phyloP scores from a whole-genome alignment of 805 yeast species.

The Nakazawaea sp. region DNA sequence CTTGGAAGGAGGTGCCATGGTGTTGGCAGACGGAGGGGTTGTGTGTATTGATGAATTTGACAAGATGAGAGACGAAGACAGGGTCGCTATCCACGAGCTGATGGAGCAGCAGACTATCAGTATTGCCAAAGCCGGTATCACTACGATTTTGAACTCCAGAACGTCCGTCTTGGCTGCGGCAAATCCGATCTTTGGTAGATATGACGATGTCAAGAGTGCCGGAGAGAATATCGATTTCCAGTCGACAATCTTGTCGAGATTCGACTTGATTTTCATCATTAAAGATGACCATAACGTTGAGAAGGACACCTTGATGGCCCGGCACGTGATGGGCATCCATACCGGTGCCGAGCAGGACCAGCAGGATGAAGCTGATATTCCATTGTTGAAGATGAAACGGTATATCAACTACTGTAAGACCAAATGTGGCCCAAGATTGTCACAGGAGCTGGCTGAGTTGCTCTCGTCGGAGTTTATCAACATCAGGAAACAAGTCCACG shows the following conservation, averaged over 20 bases:
- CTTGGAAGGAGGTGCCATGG: slow-evolving; percentile 99
- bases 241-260: slow-evolving; percentile 92
- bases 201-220: slow-evolving; percentile 92
- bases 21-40: slow-evolving; percentile 98
- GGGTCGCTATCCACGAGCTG: slow-evolving; percentile 99
- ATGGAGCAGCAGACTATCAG: slow-evolving; percentile 99
- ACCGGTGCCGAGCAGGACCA: slow-evolving; percentile 59
- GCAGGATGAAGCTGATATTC: slow-evolving; percentile 72
- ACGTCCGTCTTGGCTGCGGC: slow-evolving; percentile 98
- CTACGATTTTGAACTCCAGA: slow-evolving; percentile 92
- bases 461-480: slow-evolving; percentile 89
- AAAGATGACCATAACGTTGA: slow-evolving; percentile 89
- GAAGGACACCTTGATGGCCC: slow-evolving; percentile 85
- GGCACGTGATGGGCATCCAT: slow-evolving; percentile 92
- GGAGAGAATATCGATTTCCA: slow-evolving; percentile 98
- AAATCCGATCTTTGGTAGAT: slow-evolving; percentile 93
- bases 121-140: slow-evolving; percentile 98
- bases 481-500: slow-evolving; percentile 76
- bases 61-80: slow-evolving; percentile 97
- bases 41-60: slow-evolving; percentile 99
- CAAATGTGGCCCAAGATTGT: slow-evolving; percentile 87
- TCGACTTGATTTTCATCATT: slow-evolving; percentile 96
- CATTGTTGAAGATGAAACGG: slow-evolving; percentile 85
- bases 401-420: slow-evolving; percentile 86
- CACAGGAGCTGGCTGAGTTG: slow-evolving; percentile 84